A percentile compares a stretch with the other conserved stretches of the same genome.
Evolutionary conservation across 192 early-diverging fungal genomes (phyloP).

Genomic region (Coemansia sp.): DNA sequence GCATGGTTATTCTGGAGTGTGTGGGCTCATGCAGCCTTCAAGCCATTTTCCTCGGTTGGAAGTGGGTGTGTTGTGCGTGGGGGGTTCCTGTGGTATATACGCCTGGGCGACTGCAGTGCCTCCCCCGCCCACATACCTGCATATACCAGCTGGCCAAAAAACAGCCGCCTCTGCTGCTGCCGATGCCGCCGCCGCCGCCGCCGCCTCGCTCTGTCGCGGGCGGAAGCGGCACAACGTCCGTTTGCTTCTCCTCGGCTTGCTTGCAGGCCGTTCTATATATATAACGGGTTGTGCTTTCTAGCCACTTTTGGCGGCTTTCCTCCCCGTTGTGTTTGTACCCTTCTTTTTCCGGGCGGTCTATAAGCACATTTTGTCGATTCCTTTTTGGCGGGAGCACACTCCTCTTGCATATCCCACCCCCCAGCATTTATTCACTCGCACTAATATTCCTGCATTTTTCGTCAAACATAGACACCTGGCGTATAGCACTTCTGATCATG

Average conservation of each 20-base stretch:
- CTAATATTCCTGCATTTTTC: not conserved
- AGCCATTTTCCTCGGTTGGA: conserved; percentile 28
- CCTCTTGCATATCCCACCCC: not conserved
- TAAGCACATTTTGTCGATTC: not conserved
- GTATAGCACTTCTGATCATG: conserved; percentile 9
- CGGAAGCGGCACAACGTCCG: not conserved
- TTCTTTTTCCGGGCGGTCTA: not conserved
- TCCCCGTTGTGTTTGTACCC: not conserved
- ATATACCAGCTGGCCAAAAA: not conserved
- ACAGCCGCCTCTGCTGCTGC: not conserved
- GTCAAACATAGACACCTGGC: not conserved
- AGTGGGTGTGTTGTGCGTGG: not conserved
- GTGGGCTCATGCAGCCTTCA: conserved; percentile 27
- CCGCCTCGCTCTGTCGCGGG: not conserved
- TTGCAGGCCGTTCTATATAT: too few species aligned
- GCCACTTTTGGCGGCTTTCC: not conserved
- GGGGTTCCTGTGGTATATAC: not conserved
- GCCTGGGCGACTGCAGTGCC: not conserved
- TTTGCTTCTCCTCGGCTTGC: not conserved
- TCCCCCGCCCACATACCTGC: conserved; percentile 1
- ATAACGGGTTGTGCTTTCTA: conserved; percentile 3
- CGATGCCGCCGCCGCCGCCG: not conserved
- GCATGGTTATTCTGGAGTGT: not conserved
- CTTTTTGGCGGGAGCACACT: not conserved
- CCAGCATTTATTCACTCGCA: not conserved